phyloP scores from a whole-genome alignment of 495 filamentous ascomycete species.

The Oleoguttula mirabilis region DNA sequence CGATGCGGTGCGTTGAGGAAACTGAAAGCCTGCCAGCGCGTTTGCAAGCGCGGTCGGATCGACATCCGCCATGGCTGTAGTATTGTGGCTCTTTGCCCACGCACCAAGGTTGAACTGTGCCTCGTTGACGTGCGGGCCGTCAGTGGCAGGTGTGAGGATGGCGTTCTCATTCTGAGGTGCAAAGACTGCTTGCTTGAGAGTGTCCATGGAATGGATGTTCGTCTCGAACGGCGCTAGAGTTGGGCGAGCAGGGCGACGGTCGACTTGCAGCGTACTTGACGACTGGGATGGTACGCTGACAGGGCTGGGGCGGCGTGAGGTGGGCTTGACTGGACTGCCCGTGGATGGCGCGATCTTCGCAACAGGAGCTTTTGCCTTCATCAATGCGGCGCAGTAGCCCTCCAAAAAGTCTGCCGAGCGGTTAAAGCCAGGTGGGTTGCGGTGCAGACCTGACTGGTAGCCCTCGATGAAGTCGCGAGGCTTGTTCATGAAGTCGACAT shows the following conservation, averaged over 20 bases:
- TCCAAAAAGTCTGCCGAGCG: conserved; percentile 19
- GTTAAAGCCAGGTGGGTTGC: conserved; percentile 18
- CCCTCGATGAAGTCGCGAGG: conserved; percentile 22
- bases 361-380: not conserved
- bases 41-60: not conserved
- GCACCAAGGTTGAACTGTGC: conserved; percentile 6
- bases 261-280: conserved; percentile 1
- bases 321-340: conserved; percentile 9
- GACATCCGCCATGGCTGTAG: not conserved
- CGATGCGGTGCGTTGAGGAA: conserved; percentile 6
- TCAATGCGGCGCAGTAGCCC: conserved; percentile 24
- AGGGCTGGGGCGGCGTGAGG: conserved; percentile 5
- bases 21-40: not conserved
- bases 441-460: conserved; percentile 24
- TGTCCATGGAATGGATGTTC: conserved; percentile 2
- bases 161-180: conserved; percentile 12
- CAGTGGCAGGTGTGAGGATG: conserved; percentile 9
- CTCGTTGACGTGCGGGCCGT: conserved; percentile 4
- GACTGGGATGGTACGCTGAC: not conserved
- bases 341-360: not conserved
- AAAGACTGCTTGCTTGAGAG: conserved; percentile 8
- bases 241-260: not conserved
- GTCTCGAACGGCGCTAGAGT: not conserved
- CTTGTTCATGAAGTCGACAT: conserved; percentile 11
- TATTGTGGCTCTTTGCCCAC: conserved; percentile 3